Base-by-base conservation (phyloP, 495 filamentous ascomycete genomes). In the Penicillium taxi region DNA sequence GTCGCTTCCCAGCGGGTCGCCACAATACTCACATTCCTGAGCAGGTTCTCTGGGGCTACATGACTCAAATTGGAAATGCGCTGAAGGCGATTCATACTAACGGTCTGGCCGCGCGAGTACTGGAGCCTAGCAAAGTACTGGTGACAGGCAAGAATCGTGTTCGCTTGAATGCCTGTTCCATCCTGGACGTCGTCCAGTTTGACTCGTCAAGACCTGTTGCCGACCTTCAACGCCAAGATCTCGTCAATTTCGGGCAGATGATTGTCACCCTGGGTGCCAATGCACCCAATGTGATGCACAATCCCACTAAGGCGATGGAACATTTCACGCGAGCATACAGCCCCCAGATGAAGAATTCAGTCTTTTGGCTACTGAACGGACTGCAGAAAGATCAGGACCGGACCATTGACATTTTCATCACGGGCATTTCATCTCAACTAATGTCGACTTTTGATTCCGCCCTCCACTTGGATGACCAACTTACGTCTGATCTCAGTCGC, bases 31-130 rank as follows among this genome's bases (percentile, higher is more conserved):
- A 73, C 22, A 69, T 93, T 12, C 72, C 81, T 1, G 93, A 96
- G 59, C 75, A 80, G 45, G 66, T 83, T 14, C 59, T 98, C 2
- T 98, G 93, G 93, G 74, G 78, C 39, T 98, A 96, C 53, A 76
- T 96, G 33, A 82, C 88, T 20, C 91, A 98, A 61, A 82, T 96
- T 38, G 78, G 83, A n/a, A 86, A 80, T 42, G 90, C 82, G 5
- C 68, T 98, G 25, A 91, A 86, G 56, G 71, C 80, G 2, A 89
- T 96, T 29, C 91, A 98, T 56, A 69, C 72, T 18, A 75, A 70
- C 26, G 81, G 84, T 5, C 73, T 96, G 12, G 90, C 91, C 14
- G 88, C 88, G 26, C 69, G 87, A 25, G 76, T 89, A 21, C 73
- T 96, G 24, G 86, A 89, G 36, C 64, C 82, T 11, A 86, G 73